Conservation (phyloP, 1,284 basidiomycete genomes). For the Paramarasmius palmivorus region DNA sequence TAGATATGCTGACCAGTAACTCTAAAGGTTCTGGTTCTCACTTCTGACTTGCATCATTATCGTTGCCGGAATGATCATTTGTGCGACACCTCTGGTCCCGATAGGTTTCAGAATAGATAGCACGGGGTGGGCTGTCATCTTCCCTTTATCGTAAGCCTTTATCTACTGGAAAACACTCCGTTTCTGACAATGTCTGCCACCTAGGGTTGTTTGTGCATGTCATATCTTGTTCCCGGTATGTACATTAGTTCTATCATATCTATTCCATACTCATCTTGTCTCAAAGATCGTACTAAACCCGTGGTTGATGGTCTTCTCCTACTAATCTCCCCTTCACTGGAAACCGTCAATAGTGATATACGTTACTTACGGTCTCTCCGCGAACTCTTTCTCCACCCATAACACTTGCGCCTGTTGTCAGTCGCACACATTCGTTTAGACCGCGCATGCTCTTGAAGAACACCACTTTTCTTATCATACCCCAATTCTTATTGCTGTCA, state of each 20-base stretch:
- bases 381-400: too few relatives aligned
- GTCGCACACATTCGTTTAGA: too few relatives aligned
- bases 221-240: conserved; percentile 20
- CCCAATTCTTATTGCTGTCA: too few relatives aligned
- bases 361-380: too few relatives aligned
- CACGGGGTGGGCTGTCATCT: conserved; percentile 17
- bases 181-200: background rate
- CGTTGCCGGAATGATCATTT: conserved; percentile 15
- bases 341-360: too few relatives aligned
- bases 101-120: conserved; percentile 16
- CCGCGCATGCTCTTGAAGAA: too few relatives aligned
- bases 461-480: too few relatives aligned
- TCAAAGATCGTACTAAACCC: conserved; percentile 17
- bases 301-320: conserved; percentile 20
- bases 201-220: conserved; percentile 12
- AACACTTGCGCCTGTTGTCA: too few relatives aligned
- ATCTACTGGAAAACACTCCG: background rate
- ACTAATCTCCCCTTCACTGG: conserved; percentile 2
- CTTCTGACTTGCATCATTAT: conserved; percentile 12
- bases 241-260: background rate
- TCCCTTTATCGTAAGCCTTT: conserved; percentile 14
- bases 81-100: conserved; percentile 14
- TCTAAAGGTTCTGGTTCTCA: conserved; percentile 18
- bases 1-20: background rate
- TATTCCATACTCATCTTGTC: background rate